Percentiles rank a stretch among this genome's conserved stretches.
These are phyloP conservation scores for Alternaria arborescens DNA, from an alignment of 2,329 filamentous ascomycete genomes.

Conservation along the genomic window DNA sequence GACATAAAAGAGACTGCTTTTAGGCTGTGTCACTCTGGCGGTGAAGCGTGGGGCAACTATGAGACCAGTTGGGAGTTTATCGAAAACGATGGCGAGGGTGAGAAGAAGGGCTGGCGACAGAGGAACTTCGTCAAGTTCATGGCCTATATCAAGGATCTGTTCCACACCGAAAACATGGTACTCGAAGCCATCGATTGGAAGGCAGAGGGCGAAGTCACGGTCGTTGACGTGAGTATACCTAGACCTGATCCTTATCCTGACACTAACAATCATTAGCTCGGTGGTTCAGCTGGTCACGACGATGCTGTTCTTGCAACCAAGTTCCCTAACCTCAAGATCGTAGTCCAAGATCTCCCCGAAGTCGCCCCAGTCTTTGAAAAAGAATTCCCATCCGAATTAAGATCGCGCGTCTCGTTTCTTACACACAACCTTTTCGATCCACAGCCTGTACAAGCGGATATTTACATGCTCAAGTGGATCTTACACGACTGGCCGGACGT, in stretches of 20 bases:
- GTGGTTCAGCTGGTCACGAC: conserved; percentile 45
- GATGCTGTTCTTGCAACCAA: conserved; percentile 37
- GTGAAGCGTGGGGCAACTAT: conserved; percentile 30
- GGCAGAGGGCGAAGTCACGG: conserved; percentile 29
- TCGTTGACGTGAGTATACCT: conserved; percentile 39
- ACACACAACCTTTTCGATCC: conserved; percentile 67
- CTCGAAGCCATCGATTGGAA: conserved; percentile 40
- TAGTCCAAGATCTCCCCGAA: conserved; percentile 44
- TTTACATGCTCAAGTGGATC: conserved; percentile 68
- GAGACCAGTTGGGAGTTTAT: conserved; percentile 41
- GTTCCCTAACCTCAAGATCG: conserved; percentile 40
- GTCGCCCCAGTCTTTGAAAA: conserved; percentile 34
- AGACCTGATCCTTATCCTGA: not conserved
- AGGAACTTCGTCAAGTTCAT: conserved; percentile 46
- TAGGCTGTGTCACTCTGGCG: conserved; percentile 38
- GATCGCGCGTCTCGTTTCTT: conserved; percentile 48
- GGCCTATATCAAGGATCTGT: conserved; percentile 46
- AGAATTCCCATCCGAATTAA: conserved; percentile 34
- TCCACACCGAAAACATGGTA: conserved; percentile 38
- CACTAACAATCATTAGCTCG: conserved; percentile 27
- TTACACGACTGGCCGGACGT: conserved; percentile 69
- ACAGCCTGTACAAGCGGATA: conserved; percentile 61
- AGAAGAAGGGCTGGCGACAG: conserved; percentile 43
- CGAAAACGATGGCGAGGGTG: conserved; percentile 42
- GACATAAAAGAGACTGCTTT: conserved; percentile 41